phyloP scores from a whole-genome alignment of 1,284 basidiomycete species.

The Termitomyces sp. region DNA sequence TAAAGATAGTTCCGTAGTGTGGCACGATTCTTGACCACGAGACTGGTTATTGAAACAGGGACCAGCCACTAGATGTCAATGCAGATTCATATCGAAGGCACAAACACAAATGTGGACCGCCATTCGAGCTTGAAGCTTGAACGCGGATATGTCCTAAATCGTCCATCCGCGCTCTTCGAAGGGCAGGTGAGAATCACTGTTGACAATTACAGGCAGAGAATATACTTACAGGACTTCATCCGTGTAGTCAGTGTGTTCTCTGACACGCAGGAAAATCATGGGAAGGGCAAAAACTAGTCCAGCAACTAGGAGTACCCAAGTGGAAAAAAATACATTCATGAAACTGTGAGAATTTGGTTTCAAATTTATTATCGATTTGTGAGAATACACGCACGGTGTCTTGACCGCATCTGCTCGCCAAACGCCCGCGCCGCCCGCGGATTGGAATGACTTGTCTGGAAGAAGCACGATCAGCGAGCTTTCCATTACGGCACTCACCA shows the following conservation, averaged over 20 bases:
- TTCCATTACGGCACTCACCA: slow-evolving; percentile 15
- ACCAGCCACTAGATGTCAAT: too few relatives aligned
- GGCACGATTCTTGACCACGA: not conserved
- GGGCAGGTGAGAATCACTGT: not conserved
- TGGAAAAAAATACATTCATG: slow-evolving; percentile 53
- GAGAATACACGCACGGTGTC: slow-evolving; percentile 32
- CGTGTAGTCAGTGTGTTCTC: slow-evolving; percentile 40
- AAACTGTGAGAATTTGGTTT: slow-evolving; percentile 29
- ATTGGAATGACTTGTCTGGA: slow-evolving; percentile 53
- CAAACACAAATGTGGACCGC: not conserved
- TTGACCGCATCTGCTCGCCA: slow-evolving; percentile 47
- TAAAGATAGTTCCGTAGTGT: not conserved
- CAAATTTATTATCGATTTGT: not conserved
- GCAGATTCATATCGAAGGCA: not conserved
- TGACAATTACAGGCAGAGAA: not conserved
- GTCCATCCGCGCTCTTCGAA: slow-evolving; percentile 29
- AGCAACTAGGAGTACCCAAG: slow-evolving; percentile 44
- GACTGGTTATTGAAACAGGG: not conserved
- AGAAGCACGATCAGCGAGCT: not conserved
- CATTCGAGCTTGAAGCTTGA: not conserved
- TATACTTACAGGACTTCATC: slow-evolving; percentile 42
- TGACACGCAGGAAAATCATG: slow-evolving; percentile 51
- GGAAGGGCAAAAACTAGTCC: slow-evolving; percentile 48
- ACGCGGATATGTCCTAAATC: slow-evolving; percentile 22
- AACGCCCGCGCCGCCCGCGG: slow-evolving; percentile 46